Evolutionary conservation across 140 eudicot genomes (phyloP).

Genomic region (Anethum foeniculum): DNA sequence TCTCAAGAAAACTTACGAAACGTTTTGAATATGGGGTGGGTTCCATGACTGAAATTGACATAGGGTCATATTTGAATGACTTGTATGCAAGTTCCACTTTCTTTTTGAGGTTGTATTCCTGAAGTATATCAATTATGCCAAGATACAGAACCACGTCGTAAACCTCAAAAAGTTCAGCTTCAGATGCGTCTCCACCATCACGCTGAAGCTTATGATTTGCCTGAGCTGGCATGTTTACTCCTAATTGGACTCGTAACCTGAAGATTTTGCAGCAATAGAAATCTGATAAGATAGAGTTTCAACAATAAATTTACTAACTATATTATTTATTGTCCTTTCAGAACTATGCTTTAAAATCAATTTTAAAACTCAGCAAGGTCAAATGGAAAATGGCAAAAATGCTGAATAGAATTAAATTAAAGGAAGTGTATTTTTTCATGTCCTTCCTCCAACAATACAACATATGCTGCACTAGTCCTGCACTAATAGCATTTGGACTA

Average conservation of each 20-base stretch:
- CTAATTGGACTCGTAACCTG: constrained; percentile 93
- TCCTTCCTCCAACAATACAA: background rate
- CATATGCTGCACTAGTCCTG: background rate
- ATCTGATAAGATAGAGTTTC: background rate
- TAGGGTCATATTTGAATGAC: constrained; percentile 42
- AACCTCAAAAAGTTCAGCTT: constrained; percentile 84
- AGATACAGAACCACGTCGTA: constrained; percentile 54
- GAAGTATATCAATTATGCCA: constrained; percentile 58
- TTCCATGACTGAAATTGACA: constrained; percentile 52
- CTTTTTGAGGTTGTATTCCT: constrained; percentile 56
- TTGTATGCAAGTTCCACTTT: constrained; percentile 52
- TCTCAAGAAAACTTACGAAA: constrained; percentile 21
- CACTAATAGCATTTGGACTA: background rate
- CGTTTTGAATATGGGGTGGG: constrained; percentile 44
- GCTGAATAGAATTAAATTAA: background rate
- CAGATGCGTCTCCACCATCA: constrained; percentile 38
- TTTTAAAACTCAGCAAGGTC: background rate
- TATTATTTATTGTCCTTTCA: background rate
- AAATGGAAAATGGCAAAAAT: background rate
- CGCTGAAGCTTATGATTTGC: constrained; percentile 61
- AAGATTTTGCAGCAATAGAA: constrained; percentile 8
- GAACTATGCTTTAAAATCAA: background rate
- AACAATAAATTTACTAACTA: background rate
- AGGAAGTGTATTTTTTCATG: background rate
- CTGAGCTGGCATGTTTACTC: constrained; percentile 99